phyloP scores from a whole-genome alignment of 75 land plant genomes.

The Pinus taeda region DNA sequence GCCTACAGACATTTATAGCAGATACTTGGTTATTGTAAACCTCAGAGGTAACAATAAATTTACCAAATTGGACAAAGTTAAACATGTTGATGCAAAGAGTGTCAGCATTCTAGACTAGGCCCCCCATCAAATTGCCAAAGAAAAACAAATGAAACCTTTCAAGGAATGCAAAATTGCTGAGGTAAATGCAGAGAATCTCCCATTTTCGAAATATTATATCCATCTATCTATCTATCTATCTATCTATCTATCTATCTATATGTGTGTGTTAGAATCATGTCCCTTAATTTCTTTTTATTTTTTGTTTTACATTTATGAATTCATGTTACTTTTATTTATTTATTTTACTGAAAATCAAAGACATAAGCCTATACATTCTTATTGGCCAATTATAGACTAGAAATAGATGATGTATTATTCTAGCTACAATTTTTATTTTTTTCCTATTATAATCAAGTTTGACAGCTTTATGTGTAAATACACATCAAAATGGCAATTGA shows the following conservation, averaged over 20 bases:
- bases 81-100: conserved; percentile 40
- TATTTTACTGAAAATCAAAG: not conserved
- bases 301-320: too few species aligned
- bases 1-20: conserved; percentile 36
- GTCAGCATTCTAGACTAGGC: conserved; percentile 45
- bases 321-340: not conserved
- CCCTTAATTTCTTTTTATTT: not conserved
- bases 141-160: conserved; percentile 38
- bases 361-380: not conserved
- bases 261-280: conserved; percentile 48
- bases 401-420: not conserved
- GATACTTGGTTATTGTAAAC: conserved; percentile 30
- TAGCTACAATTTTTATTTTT: not conserved
- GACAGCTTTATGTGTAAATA: too few species aligned
- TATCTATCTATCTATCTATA: too few species aligned
- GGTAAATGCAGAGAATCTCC: conserved; percentile 47
- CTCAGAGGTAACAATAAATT: conserved; percentile 51
- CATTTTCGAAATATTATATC: conserved; percentile 34
- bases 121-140: conserved; percentile 46
- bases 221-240: too few species aligned
- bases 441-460: not conserved
- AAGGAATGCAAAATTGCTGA: conserved; percentile 41
- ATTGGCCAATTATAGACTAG: not conserved
- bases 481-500: too few species aligned
- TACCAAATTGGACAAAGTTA: conserved; percentile 31